Evolutionary conservation across 345 rosid genomes (phyloP), one percentile per base, ranked within the genome.

Genomic region (Pelargonium nanum): DNA sequence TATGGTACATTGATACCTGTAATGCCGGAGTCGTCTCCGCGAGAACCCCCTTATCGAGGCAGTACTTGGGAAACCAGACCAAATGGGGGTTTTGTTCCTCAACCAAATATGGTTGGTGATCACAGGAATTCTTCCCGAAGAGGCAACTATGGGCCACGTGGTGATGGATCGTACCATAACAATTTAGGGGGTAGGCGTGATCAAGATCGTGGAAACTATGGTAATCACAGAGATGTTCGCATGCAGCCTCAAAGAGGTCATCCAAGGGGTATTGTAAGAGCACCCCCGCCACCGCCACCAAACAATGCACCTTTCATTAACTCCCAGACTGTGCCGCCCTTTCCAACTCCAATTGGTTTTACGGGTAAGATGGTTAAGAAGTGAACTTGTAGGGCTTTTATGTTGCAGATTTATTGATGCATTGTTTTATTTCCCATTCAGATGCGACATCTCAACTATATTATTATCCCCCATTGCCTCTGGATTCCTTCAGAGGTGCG

Each of bases 81-180:
- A 0, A 65, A 26, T 12, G 81, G 77, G 55, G 78, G 74, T 6
- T 82, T 72, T 60, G 65, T 66, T 17, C 64, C 83, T 51, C 90
- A 65, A 0, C 71, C 77, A 6, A 77, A 73, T 61, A 22, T 60
- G n/a, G 58, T 59, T 17, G 76, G 65, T 30, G 85, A 74, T 55
- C 74, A 72, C 54, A 61, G 85, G 21, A 74, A 66, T 70, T 70
- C 78, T 24, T 66, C 81, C 6, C 70, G 85, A 25, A 78, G 85
- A 53, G 78, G 82, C 58, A 80, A 70, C 72, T 69, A 69, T 74
- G 82, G 83, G 48, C 70, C 74, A 16, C 72, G 81, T 52, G 79
- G 84, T 28, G 88, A 79, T 26, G 77, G 81, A 59, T 57, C 68
- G 19, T 70, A 75, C 51, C 23, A 79, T 57, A 68, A 76, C 68